Base-by-base conservation (phyloP, 331 rosid species). In the Saraca asoca region DNA sequence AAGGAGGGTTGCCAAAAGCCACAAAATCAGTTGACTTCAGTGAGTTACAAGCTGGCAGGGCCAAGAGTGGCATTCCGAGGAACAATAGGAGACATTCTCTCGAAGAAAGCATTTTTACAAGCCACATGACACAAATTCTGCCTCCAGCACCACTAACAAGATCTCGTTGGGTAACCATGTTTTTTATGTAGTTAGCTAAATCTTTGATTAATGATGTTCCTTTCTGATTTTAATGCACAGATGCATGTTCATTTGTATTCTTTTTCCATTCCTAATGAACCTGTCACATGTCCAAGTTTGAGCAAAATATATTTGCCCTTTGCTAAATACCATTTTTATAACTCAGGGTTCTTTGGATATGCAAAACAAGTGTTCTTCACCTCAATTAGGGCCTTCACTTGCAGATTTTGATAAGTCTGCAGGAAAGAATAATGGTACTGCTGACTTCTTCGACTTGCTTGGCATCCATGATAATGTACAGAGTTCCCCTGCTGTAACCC, bases 81-180 rank as follows among this genome's bases (percentile, higher is more conserved):
- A 76, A 68, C 55, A 72, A 56, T 39, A 82, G 96, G 66, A 82
- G 85, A 39, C 71, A 77, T 33, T 92, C 98, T 52, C 95, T 89
- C 17, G 96, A 89, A 65, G 96, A 91, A 82, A 84, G 80, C 42
- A 69, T 88, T 73, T 87, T 85, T 45, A 62, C 80, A 16, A 74
- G 69, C 9, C 88, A 83, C 19, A 38, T 73, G 63, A 18, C 64
- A n/a, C 73, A 70, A 63, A 24, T 61, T 51, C 75, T 56, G 37
- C 79, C 83, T 54, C 76, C 76, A 0, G 58, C 42, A n/a, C 76
- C 76, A 0, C 55, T 44, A 12, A 9, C 80, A 39, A 81, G 65
- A 67, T 15, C 77, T 45, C 82, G 80, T 2, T 80, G 78, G 84
- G 95, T 88, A 81, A 73, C 68, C 50, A 41, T 58, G 16, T 14